Percentiles rank a stretch among this genome's conserved stretches.
These are phyloP conservation scores for Scedosporium apiospermum DNA, from an alignment of 2,329 filamentous ascomycete genomes.

Conservation along the genomic window DNA sequence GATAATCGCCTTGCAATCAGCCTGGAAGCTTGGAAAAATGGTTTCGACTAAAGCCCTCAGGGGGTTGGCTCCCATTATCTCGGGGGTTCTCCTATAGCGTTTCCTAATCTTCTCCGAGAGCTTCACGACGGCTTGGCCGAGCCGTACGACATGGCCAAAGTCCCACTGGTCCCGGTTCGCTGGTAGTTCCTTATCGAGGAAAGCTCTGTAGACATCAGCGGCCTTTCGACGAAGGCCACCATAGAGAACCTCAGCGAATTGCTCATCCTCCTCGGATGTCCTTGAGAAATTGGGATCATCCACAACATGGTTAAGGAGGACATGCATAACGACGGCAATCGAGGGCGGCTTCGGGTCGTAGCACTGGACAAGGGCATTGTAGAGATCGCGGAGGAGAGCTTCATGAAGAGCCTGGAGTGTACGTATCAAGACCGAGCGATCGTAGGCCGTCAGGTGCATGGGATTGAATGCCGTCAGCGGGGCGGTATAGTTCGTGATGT, in stretches of 20 bases:
- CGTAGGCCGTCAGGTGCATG: slow-evolving; percentile 58
- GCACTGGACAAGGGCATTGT: slow-evolving; percentile 75
- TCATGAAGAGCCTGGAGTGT: slow-evolving; percentile 70
- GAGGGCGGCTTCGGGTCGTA: slow-evolving; percentile 83
- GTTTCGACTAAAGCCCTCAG: slow-evolving; percentile 68
- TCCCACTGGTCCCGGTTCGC: slow-evolving; percentile 77
- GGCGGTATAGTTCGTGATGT: slow-evolving; percentile 40
- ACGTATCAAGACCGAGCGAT: slow-evolving; percentile 63
- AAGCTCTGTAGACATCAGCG: slow-evolving; percentile 66
- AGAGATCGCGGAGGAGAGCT: slow-evolving; percentile 75
- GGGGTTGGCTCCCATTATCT: slow-evolving; percentile 67
- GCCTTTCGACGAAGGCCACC: slow-evolving; percentile 66
- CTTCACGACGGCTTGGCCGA: slow-evolving; percentile 78
- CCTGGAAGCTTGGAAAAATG: slow-evolving; percentile 81
- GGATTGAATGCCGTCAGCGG: slow-evolving; percentile 47
- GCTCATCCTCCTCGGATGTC: slow-evolving; percentile 57
- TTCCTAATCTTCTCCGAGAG: slow-evolving; percentile 86
- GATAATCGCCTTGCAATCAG: slow-evolving; percentile 79
- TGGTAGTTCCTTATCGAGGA: slow-evolving; percentile 73
- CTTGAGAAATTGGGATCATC: slow-evolving; percentile 67
- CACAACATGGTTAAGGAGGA: slow-evolving; percentile 76
- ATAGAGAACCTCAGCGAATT: slow-evolving; percentile 64
- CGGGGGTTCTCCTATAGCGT: slow-evolving; percentile 77
- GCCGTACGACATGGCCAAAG: slow-evolving; percentile 79
- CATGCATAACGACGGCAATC: slow-evolving; percentile 67